Conservation (phyloP, 2,329 filamentous ascomycete species). For the Phialophora macrospora region DNA sequence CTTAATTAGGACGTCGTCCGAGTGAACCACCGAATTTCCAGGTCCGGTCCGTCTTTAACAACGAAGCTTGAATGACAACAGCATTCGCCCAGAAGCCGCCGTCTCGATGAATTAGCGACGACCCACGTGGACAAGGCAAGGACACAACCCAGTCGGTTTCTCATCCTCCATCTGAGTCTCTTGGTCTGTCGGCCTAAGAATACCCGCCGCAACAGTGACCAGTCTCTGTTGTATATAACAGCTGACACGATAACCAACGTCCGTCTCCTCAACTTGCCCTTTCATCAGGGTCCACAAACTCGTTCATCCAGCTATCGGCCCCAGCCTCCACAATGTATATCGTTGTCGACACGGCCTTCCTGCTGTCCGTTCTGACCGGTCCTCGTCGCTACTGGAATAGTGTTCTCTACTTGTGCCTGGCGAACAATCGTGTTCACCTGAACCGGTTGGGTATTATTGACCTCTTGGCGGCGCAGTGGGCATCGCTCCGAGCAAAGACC, state of each 20-base stretch:
- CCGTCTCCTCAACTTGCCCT: not conserved
- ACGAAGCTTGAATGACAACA: not conserved
- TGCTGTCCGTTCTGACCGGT: not conserved
- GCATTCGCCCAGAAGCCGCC: slow-evolving; percentile 2
- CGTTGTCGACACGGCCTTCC: not conserved
- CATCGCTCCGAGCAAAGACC: not conserved
- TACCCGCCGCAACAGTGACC: not conserved
- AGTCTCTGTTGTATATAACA: not conserved
- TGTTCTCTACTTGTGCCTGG: no score
- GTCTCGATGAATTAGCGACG: not conserved
- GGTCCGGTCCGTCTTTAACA: not conserved
- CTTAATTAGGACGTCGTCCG: not conserved
- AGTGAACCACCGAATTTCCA: not conserved
- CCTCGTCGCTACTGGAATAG: no score
- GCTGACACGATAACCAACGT: not conserved
- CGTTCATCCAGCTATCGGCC: not conserved
- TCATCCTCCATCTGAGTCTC: not conserved
- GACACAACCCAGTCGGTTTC: not conserved
- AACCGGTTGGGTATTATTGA: not conserved
- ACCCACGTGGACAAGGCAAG: not conserved
- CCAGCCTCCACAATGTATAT: not conserved
- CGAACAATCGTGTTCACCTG: not conserved
- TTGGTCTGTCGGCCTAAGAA: not conserved
- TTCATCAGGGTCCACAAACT: not conserved
- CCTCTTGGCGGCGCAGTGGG: not conserved